phyloP scores from a whole-genome alignment of 768 basidiomycete species.

The Cubamyces lactineus region DNA sequence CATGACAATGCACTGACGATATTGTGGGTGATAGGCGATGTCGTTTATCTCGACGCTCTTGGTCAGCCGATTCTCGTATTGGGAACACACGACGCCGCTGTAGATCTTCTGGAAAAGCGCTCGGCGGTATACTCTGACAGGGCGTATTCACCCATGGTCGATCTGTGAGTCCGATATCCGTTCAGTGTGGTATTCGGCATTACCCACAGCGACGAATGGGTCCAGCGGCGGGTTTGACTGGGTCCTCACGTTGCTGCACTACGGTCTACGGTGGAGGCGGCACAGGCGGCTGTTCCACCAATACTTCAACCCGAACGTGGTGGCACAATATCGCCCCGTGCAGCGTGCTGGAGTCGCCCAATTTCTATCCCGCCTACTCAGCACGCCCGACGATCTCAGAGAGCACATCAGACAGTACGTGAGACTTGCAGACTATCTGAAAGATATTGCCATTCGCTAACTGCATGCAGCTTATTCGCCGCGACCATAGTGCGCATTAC shows the following conservation, averaged over 20 bases:
- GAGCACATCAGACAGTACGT: constrained; percentile 10
- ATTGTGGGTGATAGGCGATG: neutral
- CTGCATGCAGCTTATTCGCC: constrained; percentile 23
- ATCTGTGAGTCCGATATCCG: constrained; percentile 1
- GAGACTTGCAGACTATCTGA: neutral
- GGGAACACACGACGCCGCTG: constrained; percentile 12
- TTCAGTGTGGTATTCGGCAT: too few species aligned
- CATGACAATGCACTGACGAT: neutral
- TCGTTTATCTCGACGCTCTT: constrained; percentile 20
- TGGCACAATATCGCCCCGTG: neutral
- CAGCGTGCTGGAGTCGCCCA: neutral
- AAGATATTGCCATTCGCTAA: constrained; percentile 1
- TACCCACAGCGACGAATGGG: neutral
- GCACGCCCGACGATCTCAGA: neutral
- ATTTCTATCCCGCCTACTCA: constrained; percentile 2
- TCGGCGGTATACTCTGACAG: constrained; percentile 27
- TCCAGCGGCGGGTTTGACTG: constrained; percentile 10
- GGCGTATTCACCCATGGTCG: constrained; percentile 1
- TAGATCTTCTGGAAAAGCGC: constrained; percentile 29
- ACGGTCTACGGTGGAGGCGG: constrained; percentile 13
- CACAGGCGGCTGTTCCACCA: constrained; percentile 11
- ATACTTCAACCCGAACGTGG: neutral
- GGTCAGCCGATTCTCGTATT: constrained; percentile 20
- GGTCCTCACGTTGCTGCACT: constrained; percentile 1
- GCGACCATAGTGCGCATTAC: constrained; percentile 25